These are phyloP conservation scores for Candida maris DNA, from an alignment of 805 yeast genomes.

Conservation along the genomic window DNA sequence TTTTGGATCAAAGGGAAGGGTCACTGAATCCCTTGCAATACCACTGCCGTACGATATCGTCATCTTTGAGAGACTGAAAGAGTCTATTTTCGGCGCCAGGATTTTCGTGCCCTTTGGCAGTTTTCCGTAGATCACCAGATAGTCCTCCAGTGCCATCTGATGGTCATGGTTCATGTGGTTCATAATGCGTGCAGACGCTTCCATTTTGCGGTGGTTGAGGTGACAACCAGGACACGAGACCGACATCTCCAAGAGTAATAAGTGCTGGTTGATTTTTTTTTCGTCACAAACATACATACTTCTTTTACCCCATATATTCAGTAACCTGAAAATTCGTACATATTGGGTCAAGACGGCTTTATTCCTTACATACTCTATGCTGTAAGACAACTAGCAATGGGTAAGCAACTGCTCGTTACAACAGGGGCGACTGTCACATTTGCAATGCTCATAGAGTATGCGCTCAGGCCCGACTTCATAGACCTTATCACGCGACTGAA, in stretches of 20 bases:
- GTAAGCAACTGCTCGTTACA: conserved; percentile 49
- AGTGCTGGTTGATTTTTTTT: too few relatives aligned
- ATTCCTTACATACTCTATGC: too few relatives aligned
- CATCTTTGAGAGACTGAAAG: conserved; percentile 42
- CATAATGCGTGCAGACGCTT: conserved; percentile 45
- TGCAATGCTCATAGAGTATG: conserved; percentile 46
- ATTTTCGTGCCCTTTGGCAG: conserved; percentile 38
- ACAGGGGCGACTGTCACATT: conserved; percentile 94
- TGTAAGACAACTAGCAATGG: conserved; percentile 7
- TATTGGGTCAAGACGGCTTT: too few relatives aligned
- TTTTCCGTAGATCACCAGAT: conserved; percentile 61
- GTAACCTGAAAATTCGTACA: too few relatives aligned
- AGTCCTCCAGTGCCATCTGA: conserved; percentile 67
- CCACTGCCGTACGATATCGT: conserved; percentile 38
- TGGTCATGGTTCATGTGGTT: conserved; percentile 81
- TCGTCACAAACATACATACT: too few relatives aligned
- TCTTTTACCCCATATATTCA: too few relatives aligned
- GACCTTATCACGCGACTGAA: conserved; percentile 33
- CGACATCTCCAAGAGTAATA: too few relatives aligned
- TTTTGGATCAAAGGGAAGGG: conserved; percentile 52
- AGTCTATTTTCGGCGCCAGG: conserved; percentile 40
- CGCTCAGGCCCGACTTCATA: conserved; percentile 36
- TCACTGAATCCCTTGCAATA: conserved; percentile 31
- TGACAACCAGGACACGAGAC: too few relatives aligned
- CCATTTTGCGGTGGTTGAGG: conserved; percentile 6